Base-by-base conservation (phyloP, 768 basidiomycete genomes). In the Coprinellus aureogranulatus region DNA sequence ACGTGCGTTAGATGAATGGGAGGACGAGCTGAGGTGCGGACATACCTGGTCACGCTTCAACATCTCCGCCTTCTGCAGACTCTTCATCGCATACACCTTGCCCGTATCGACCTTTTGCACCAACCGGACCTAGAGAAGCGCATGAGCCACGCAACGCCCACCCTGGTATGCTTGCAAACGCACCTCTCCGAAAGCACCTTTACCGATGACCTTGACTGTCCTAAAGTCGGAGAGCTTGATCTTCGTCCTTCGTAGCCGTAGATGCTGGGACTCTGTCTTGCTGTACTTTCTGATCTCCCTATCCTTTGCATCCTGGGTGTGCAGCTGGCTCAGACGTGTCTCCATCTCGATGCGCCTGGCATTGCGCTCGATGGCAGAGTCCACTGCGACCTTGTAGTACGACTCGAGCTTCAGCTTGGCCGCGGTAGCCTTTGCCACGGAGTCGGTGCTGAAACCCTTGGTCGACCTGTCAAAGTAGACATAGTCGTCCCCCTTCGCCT, bases 81-180 rank as follows among this genome's bases (percentile, higher is more conserved):
- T 97, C 82, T 99, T 99, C 96, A 99, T 98, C 34, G 96, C 96
- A 70, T 98, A 99, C 45, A 99, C 96, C 77, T 94, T 96, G 53
- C 90, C 94, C 1, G 96, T 98, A 69, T 98, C 96, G 54, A 88
- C 84, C 75, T 99, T 99, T 72, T 99, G 96, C 42, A 97, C 94
- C 42, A 99, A 78, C 55, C 96, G 86, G 34, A 98, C 94, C 92
- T 94, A 34, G 18, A 5, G 57, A 39, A 25, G 37, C 41, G 39
- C 25, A 23, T 47, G 44, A 56, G 41, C 25, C 41, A 52, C 57
- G 30, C 55, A 30, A 20, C 23, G 54, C 54, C 49, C 50, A 54
- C 62, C 39, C 26, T 63, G 52, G 26, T 54, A 51, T 48, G n/a
- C 42, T 54, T 47, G 40, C 55, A 49, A 27, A 48, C 31, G 69